phyloP scores from a whole-genome alignment of 306 rosid genomes.

The Quercus glauca region DNA sequence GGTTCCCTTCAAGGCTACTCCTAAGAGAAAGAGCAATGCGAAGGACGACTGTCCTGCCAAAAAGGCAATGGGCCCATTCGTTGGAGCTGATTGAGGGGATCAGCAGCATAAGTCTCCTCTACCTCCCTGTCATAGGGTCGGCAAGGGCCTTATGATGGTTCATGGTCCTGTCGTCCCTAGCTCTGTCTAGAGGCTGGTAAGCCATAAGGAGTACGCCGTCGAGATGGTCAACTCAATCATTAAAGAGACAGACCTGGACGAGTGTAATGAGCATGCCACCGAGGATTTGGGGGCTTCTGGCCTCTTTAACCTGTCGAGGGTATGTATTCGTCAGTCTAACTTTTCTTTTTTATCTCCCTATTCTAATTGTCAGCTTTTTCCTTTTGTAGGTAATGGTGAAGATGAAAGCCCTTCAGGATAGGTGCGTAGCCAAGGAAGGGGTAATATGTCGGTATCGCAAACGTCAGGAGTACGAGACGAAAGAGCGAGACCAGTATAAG shows the following conservation, averaged over 20 bases:
- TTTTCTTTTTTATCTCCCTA: no score
- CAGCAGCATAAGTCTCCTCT: no score
- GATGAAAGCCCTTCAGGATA: no score
- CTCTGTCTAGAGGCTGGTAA: no score
- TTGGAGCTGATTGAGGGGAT: accelerated
- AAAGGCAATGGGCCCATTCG: accelerated
- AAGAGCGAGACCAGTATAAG: no score
- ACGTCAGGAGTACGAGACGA: accelerated
- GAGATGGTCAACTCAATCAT: no score
- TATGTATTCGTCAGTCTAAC: accelerated
- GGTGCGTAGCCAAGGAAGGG: no score
- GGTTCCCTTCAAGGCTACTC: accelerated
- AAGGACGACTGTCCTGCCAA: accelerated
- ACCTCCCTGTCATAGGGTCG: no score
- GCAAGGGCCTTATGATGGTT: no score
- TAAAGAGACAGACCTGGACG: accelerated
- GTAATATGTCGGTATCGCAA: accelerated
- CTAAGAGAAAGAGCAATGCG: accelerated
- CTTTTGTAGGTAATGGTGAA: accelerated
- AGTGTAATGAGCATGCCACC: no score
- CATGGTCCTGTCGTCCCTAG: accelerated
- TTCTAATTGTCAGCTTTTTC: accelerated
- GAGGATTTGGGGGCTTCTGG: accelerated
- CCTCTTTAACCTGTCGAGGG: accelerated
- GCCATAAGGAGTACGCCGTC: no score